phyloP scores from a whole-genome alignment of 441 rosid species.

The Rhodomyrtus psidioides region DNA sequence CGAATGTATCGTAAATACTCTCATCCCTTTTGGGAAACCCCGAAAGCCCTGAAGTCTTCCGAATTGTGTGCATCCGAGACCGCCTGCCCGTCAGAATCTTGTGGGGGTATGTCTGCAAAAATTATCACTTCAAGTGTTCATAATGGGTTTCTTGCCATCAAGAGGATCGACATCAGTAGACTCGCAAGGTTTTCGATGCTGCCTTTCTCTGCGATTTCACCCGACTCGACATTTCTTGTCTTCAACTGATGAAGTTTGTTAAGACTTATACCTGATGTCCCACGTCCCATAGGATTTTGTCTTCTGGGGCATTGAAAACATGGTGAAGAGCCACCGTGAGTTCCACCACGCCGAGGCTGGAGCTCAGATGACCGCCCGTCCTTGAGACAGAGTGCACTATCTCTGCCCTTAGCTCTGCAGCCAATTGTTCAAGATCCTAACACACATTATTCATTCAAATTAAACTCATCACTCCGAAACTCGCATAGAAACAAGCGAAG shows the following conservation, averaged over 20 bases:
- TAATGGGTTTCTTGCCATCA: background rate
- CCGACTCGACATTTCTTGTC: background rate
- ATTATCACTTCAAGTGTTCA: background rate
- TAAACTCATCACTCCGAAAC: background rate
- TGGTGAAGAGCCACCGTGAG: slow-evolving; percentile 55
- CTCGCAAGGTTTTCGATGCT: background rate
- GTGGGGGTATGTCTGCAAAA: slow-evolving; percentile 58
- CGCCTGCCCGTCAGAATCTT: slow-evolving; percentile 77
- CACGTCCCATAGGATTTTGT: slow-evolving; percentile 72
- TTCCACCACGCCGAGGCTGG: slow-evolving; percentile 69
- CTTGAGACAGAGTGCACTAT: slow-evolving; percentile 43
- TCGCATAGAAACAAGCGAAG: background rate
- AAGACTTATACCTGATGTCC: slow-evolving; percentile 58
- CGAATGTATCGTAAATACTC: slow-evolving; percentile 61
- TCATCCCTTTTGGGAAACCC: slow-evolving; percentile 81
- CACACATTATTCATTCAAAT: background rate
- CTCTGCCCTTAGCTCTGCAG: slow-evolving; percentile 65
- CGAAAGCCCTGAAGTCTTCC: slow-evolving; percentile 66
- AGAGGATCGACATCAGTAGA: background rate
- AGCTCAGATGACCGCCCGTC: slow-evolving; percentile 66
- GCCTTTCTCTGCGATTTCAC: background rate
- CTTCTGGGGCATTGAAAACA: slow-evolving; percentile 58
- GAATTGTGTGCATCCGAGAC: slow-evolving; percentile 58
- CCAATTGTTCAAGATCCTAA: slow-evolving; percentile 70
- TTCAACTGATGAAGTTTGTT: background rate